Conservation (phyloP, 2,329 filamentous ascomycete species). For the Fusarium brevicatenulatum region DNA sequence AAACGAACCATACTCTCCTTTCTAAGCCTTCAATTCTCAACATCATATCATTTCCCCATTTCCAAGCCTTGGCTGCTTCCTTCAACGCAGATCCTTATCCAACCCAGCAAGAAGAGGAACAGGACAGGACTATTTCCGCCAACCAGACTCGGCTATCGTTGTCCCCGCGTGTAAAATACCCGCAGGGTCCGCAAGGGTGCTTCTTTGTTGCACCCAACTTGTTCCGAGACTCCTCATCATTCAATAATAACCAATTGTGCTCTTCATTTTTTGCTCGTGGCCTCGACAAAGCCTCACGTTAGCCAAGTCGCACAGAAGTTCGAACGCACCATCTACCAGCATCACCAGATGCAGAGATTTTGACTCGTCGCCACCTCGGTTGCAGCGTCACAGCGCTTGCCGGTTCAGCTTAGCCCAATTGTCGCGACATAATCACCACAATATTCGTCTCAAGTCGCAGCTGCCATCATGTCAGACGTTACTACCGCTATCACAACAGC, state of each 20-base stretch:
- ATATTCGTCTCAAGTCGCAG: slow-evolving; percentile 7
- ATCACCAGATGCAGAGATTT: slow-evolving; percentile 18
- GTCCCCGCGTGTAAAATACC: slow-evolving; percentile 39
- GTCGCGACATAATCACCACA: slow-evolving; percentile 25
- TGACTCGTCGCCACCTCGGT: slow-evolving; percentile 20
- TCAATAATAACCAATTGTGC: slow-evolving; percentile 41
- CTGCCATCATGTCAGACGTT: slow-evolving; percentile 50
- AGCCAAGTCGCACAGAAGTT: slow-evolving; percentile 20
- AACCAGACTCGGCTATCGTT: slow-evolving; percentile 40
- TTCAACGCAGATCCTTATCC: slow-evolving; percentile 36
- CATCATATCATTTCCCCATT: slow-evolving; percentile 16
- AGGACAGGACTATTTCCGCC: slow-evolving; percentile 24
- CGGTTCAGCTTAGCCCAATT: slow-evolving; percentile 4
- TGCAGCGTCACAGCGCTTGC: slow-evolving; percentile 29
- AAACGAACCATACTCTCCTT: slow-evolving; percentile 19
- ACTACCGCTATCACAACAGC: slow-evolving; percentile 53
- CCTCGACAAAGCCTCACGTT: slow-evolving; percentile 16
- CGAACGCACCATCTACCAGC: slow-evolving; percentile 11
- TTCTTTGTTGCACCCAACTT: slow-evolving; percentile 28
- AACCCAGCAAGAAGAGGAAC: slow-evolving; percentile 13
- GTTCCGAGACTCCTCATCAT: slow-evolving; percentile 22
- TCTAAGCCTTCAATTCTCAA: slow-evolving; percentile 3
- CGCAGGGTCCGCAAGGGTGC: slow-evolving; percentile 32
- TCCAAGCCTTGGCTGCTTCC: slow-evolving; percentile 30
- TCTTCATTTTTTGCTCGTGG: slow-evolving; percentile 35